Conservation (phyloP, 176 grass and related monocot species). For the Hyparrhenia diplandra region DNA sequence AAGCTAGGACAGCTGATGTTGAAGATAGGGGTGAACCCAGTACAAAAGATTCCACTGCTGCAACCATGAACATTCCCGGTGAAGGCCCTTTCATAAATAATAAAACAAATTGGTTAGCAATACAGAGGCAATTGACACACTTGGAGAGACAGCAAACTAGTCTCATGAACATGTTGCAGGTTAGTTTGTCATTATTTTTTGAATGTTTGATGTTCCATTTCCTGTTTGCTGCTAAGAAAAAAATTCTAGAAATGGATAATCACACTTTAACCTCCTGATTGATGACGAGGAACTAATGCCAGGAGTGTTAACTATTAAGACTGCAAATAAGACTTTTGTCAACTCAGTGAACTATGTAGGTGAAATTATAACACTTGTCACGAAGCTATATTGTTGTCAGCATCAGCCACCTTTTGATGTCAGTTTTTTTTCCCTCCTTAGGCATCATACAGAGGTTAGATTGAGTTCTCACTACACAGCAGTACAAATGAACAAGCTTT, state of each 20-base stretch:
- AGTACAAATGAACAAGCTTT: neutral
- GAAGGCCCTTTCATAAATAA: constrained; percentile 74
- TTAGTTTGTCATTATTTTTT: constrained; percentile 29
- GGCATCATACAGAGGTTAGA: neutral
- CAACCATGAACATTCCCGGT: constrained; percentile 39
- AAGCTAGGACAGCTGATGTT: constrained; percentile 56
- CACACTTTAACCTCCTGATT: constrained; percentile 7
- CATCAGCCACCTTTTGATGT: neutral
- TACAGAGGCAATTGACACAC: constrained; percentile 77
- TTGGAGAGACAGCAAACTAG: constrained; percentile 92
- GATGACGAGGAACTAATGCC: neutral
- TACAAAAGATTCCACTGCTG: constrained; percentile 46
- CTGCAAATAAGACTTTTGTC: constrained; percentile 12
- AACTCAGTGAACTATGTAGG: neutral
- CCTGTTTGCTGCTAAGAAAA: neutral
- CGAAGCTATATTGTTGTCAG: neutral
- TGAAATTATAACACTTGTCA: neutral
- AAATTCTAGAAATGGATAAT: neutral
- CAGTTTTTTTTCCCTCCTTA: neutral
- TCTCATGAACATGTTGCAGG: constrained; percentile 99
- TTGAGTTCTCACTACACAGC: neutral
- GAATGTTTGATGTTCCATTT: constrained; percentile 2
- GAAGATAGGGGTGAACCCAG: constrained; percentile 50
- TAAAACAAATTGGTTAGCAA: constrained; percentile 75
- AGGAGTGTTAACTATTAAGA: neutral